Evolutionary conservation across 1,284 basidiomycete genomes (phyloP), one percentile per base, ranked within the genome.

Genomic region (Boletus mariae): DNA sequence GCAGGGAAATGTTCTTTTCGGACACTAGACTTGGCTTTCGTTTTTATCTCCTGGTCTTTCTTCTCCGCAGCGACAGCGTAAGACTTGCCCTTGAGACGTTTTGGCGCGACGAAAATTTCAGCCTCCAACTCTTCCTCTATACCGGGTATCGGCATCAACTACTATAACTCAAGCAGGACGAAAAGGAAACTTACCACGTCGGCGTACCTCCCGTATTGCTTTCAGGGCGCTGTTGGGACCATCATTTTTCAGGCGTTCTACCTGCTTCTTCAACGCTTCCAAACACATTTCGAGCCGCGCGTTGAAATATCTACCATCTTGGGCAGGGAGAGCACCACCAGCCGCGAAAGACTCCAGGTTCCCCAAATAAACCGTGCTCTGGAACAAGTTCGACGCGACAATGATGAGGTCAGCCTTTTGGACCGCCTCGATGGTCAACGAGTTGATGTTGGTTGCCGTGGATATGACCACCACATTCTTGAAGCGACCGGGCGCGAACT

Each of bases 281-380:
- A 90, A 70, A 17, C 82, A 77, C 23, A 81, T 77, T 31, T 88
- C 82, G 20, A 96, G 74, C 31, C 89, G 80, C 13, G 88, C 85
- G 47, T 88, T 84, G 76, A 95, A 95, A 73, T 93, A 92, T n/a
- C 94, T 83, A 8, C 92, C 92, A 13, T 92, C 90, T 49, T 78
- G 75, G 28, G 73, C 69, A 1, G 90, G 87, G 37, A 92, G 73
- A 17, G 79, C 71, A 2, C 84, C 83, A 6, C 77, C 82, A 11
- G 80, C 90, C 10, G 87, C 82, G 35, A 94, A 78, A 2, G 81
- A 73, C 55, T 84, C 81, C 13, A 93, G 76, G 63, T 91, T 90
- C 11, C 82, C 83, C 54, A 92, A 79, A 66, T 95, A 96, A 13
- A 82, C 81, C 17, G 72, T 71, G 28, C 88, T 88, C 61, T 87